Conservation (phyloP, 371 early-diverging fungal species). For the Lichtheimia ornata region DNA sequence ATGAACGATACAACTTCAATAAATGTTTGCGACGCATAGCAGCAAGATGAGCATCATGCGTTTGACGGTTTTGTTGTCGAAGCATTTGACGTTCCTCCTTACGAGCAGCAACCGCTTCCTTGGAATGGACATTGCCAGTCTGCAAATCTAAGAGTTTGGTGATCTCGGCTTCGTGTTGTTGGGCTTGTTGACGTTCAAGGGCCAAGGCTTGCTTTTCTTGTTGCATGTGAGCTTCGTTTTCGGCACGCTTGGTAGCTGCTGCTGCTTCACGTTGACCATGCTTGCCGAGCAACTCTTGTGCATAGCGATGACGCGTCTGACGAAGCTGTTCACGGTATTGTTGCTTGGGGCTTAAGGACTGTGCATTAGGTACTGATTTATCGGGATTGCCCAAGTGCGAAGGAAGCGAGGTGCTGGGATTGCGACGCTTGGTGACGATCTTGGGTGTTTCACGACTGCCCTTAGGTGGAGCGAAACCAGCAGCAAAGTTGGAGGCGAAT, state of each 20-base stretch:
- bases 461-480: conserved; percentile 44
- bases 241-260: conserved; percentile 28
- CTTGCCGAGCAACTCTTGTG: conserved; percentile 43
- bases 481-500: conserved; percentile 27
- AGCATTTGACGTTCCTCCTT: conserved; percentile 13
- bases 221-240: conserved; percentile 16
- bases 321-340: conserved; percentile 39
- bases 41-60: conserved; percentile 22
- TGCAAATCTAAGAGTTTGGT: conserved; percentile 27
- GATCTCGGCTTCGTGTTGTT: conserved; percentile 31
- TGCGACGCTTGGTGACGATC: conserved; percentile 22
- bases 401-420: conserved; percentile 32
- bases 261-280: conserved; percentile 33
- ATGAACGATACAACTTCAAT: conserved; percentile 32
- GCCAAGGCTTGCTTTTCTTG: conserved; percentile 14
- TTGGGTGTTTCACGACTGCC: conserved; percentile 37
- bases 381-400: conserved; percentile 31
- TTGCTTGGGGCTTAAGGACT: conserved; percentile 27
- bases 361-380: not conserved
- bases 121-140: conserved; percentile 1
- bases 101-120: not conserved
- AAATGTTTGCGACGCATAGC: conserved; percentile 31
- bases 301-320: conserved; percentile 37
- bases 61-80: conserved; percentile 28
- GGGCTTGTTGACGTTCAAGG: conserved; percentile 22